phyloP scores from a whole-genome alignment of 306 rosid species.

The Inga leiocalycina region DNA sequence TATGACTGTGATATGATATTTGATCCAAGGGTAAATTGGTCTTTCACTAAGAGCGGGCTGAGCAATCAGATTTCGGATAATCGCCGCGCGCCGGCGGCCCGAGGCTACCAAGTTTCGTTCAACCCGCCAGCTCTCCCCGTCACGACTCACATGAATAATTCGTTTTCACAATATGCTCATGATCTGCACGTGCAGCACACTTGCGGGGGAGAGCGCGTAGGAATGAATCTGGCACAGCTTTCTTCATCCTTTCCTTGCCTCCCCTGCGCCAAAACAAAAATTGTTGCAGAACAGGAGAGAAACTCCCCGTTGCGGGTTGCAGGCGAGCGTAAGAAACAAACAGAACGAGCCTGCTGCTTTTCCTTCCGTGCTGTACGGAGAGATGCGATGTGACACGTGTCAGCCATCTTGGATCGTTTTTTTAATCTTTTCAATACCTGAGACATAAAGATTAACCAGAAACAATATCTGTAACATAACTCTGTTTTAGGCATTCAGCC shows the following conservation, averaged over 20 bases:
- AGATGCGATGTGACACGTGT: not conserved
- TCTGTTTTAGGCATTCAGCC: not conserved
- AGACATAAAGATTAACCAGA: not conserved
- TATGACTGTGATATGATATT: not conserved
- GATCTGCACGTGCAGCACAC: not conserved
- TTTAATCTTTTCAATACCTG: not conserved
- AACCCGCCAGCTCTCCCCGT: not conserved
- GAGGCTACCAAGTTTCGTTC: not conserved
- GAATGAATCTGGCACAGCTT: not conserved
- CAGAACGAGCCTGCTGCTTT: not conserved
- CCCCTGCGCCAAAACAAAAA: not conserved
- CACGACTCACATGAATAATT: not conserved
- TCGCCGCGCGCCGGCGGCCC: not conserved
- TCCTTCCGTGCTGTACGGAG: constrained; percentile 7
- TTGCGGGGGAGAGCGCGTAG: not conserved
- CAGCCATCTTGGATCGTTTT: not conserved
- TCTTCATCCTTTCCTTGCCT: not conserved
- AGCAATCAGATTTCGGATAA: not conserved
- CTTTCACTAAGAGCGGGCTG: not conserved
- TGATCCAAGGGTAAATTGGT: not conserved
- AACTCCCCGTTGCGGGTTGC: not conserved
- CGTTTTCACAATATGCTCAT: not conserved
- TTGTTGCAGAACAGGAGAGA: not conserved
- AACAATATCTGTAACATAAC: not conserved
- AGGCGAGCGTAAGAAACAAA: not conserved